Percentiles rank a stretch among this genome's conserved stretches.
phyloP scores from a whole-genome alignment of 768 basidiomycete species.

The Candolleomyces aberdarensis region DNA sequence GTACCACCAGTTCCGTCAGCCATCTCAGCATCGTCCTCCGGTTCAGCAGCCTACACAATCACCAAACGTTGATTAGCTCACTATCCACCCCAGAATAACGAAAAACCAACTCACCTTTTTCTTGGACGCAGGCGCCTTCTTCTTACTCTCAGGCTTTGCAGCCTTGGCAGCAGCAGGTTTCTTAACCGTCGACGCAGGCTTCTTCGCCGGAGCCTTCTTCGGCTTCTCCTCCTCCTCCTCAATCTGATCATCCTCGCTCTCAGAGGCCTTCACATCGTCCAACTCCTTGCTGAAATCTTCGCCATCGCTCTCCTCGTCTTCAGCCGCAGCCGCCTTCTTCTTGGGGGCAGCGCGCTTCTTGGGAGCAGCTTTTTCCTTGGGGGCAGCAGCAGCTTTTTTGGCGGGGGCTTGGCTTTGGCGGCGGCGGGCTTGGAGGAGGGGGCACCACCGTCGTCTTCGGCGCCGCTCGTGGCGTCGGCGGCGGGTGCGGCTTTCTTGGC shows the following conservation, averaged over 20 bases:
- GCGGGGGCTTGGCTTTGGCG: constrained; percentile 18
- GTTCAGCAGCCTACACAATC: constrained; percentile 4
- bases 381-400: constrained; percentile 20
- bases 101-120: constrained; percentile 16
- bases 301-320: constrained; percentile 35
- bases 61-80: constrained; percentile 16
- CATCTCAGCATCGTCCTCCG: constrained; percentile 42
- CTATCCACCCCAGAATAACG: neutral
- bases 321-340: constrained; percentile 32
- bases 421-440: constrained; percentile 29
- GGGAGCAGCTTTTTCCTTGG: constrained; percentile 41
- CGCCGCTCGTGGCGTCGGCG: constrained; percentile 26
- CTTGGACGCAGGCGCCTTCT: constrained; percentile 18
- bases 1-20: constrained; percentile 31
- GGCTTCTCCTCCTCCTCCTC: constrained; percentile 41
- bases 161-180: constrained; percentile 8
- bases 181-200: constrained; percentile 18
- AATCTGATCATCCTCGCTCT: constrained; percentile 29
- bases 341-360: constrained; percentile 46
- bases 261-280: constrained; percentile 28
- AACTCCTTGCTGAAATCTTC: constrained; percentile 45
- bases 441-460: constrained; percentile 35
- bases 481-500: constrained; percentile 25
- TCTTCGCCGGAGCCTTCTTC: constrained; percentile 43
- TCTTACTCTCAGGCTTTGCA: constrained; percentile 6